phyloP scores from a whole-genome alignment of 1,284 basidiomycete genomes.

The Inonotus hispidus region DNA sequence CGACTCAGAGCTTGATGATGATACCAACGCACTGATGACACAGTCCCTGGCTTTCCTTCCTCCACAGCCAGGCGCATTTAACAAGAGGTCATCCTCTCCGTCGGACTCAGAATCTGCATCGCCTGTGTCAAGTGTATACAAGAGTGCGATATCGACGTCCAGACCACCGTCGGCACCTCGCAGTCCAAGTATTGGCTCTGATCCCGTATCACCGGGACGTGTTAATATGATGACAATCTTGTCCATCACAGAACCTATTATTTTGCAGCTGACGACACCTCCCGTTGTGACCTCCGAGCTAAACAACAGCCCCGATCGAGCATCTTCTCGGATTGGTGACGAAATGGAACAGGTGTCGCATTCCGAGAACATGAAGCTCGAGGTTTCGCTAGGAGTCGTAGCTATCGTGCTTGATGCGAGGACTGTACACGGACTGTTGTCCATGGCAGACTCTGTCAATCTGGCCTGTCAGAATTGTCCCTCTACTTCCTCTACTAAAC shows the following conservation, averaged over 20 bases:
- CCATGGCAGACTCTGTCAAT: conserved; percentile 34
- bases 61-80: conserved; percentile 26
- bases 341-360: background rate
- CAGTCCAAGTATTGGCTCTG: conserved; percentile 12
- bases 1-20: conserved; percentile 50
- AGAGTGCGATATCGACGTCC: conserved; percentile 59
- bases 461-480: background rate
- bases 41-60: conserved; percentile 62
- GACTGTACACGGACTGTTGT: conserved; percentile 45
- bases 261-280: conserved; percentile 45
- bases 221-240: conserved; percentile 31
- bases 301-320: conserved; percentile 5
- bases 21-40: conserved; percentile 62
- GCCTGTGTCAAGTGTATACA: conserved; percentile 57
- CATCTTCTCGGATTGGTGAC: conserved; percentile 20
- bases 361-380: conserved; percentile 24
- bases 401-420: conserved; percentile 46
- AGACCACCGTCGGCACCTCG: background rate
- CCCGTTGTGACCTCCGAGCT: conserved; percentile 8
- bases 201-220: conserved; percentile 6
- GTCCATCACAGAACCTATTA: conserved; percentile 52
- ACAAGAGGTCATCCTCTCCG: conserved; percentile 40
- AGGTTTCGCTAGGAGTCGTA: conserved; percentile 43
- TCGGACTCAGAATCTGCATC: conserved; percentile 35
- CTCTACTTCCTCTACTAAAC: background rate